phyloP scores from a whole-genome alignment of 1,284 basidiomycete genomes.

The Cryptococcus neoformans region DNA sequence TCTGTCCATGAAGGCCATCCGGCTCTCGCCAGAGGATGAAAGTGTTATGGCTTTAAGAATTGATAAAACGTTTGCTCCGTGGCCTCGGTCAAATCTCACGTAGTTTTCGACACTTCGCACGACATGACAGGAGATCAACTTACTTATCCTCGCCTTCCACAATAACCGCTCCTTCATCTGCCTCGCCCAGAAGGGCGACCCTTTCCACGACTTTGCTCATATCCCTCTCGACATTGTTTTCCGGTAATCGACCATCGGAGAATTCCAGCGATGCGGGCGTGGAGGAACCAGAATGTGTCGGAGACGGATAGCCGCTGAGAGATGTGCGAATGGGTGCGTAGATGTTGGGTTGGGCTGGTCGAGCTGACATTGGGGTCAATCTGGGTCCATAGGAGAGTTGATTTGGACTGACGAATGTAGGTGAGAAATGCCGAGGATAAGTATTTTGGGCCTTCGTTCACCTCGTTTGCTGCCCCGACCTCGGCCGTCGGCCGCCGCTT shows the following conservation, averaged over 20 bases:
- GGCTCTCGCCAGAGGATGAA: too few relatives aligned
- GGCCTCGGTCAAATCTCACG: neutral
- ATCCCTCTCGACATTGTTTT: neutral
- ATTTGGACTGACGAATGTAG: too few relatives aligned
- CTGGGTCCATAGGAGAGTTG: too few relatives aligned
- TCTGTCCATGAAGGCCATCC: too few relatives aligned
- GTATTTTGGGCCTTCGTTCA: too few relatives aligned
- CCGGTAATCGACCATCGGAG: neutral
- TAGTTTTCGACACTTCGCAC: neutral
- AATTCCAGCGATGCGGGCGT: neutral
- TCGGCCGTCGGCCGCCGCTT: too few relatives aligned
- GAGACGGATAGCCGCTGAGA: neutral
- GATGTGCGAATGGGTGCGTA: slow-evolving; percentile 1
- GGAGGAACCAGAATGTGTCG: neutral
- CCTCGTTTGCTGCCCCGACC: too few relatives aligned
- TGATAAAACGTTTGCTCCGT: too few relatives aligned
- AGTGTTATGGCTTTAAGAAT: too few relatives aligned
- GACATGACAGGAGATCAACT: neutral
- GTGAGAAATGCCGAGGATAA: too few relatives aligned
- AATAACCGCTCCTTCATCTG: slow-evolving; percentile 23
- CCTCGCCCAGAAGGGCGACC: slow-evolving; percentile 2
- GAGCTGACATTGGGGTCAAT: neutral
- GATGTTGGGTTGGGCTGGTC: slow-evolving; percentile 1
- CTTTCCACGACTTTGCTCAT: neutral
- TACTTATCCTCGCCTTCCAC: slow-evolving; percentile 28